A percentile compares a stretch with the other conserved stretches of the same genome.
These are phyloP conservation scores for Candida nanaspora DNA, from an alignment of 805 yeast genomes.

Conservation along the genomic window DNA sequence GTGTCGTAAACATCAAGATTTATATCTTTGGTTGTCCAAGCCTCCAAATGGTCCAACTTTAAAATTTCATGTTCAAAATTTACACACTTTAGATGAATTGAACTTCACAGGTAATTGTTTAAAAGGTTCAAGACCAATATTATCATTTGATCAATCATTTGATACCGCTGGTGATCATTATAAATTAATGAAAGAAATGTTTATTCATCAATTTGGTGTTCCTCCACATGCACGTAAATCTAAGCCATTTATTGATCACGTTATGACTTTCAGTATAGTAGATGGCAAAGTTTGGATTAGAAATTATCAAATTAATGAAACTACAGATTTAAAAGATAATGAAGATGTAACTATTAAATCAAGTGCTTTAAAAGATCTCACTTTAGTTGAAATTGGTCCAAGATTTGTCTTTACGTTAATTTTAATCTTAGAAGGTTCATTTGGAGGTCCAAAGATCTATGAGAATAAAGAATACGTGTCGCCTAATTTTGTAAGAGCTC, in stretches of 20 bases:
- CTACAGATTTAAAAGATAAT: constrained; percentile 48
- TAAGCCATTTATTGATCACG: constrained; percentile 94
- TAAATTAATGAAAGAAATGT: constrained; percentile 74
- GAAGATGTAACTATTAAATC: constrained; percentile 20
- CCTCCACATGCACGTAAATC: constrained; percentile 90
- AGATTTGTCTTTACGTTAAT: constrained; percentile 90
- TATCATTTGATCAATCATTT: constrained; percentile 81
- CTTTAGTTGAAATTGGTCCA: constrained; percentile 93
- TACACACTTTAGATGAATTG: constrained; percentile 93
- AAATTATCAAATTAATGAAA: constrained; percentile 79
- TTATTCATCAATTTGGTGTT: constrained; percentile 82
- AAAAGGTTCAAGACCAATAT: constrained; percentile 89
- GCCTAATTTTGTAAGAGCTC: constrained; percentile 93
- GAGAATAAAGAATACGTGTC: constrained; percentile 96
- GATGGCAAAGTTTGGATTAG: constrained; percentile 95
- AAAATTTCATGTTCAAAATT: constrained; percentile 88
- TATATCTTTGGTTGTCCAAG: constrained; percentile 90
- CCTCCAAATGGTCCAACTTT: constrained; percentile 98
- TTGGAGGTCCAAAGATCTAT: constrained; percentile 95
- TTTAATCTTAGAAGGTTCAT: constrained; percentile 90
- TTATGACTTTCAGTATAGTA: constrained; percentile 84
- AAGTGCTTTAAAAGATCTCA: constrained; percentile 47
- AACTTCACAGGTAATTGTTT: constrained; percentile 95
- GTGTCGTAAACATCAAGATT: constrained; percentile 91
- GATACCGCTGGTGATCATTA: constrained; percentile 59